phyloP scores from a whole-genome alignment of 139 green algal genomes.

The Limnomonas spitsbergensis region DNA sequence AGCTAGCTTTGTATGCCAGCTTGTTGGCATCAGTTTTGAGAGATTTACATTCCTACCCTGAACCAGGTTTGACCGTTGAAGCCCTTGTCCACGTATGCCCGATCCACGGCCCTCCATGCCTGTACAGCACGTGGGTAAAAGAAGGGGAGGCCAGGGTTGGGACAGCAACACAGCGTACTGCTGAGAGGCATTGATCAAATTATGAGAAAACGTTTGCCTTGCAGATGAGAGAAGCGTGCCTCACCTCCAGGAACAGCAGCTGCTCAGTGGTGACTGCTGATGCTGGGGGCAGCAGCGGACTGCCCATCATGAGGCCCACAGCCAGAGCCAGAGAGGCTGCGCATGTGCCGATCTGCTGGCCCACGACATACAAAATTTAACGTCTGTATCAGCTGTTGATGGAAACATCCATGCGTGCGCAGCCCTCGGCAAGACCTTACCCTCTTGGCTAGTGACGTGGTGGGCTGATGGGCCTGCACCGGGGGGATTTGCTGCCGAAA shows the following conservation, averaged over 20 bases:
- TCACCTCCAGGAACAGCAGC: conserved; percentile 88
- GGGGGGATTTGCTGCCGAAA: too few species aligned
- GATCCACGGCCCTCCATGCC: conserved; percentile 91
- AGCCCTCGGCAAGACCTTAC: too few species aligned
- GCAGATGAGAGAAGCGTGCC: conserved; percentile 14
- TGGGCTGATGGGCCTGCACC: too few species aligned
- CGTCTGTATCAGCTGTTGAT: too few species aligned
- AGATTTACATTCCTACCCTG: conserved; percentile 59
- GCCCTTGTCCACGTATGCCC: conserved; percentile 94
- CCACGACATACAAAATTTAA: too few species aligned
- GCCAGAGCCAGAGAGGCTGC: neutral
- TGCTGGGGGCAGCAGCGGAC: conserved; percentile 12
- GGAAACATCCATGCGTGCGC: too few species aligned
- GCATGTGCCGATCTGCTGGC: neutral
- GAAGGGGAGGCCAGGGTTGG: neutral
- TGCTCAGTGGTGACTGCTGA: conserved; percentile 84
- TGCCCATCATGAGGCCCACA: neutral
- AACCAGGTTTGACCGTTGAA: conserved; percentile 97
- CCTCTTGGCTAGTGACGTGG: too few species aligned
- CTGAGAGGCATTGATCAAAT: neutral
- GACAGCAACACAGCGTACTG: neutral
- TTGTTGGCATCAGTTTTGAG: too few species aligned
- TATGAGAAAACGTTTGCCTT: conserved; percentile 9
- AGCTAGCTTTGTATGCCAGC: too few species aligned
- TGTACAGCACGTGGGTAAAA: conserved; percentile 25